Base-by-base conservation (phyloP, 495 filamentous ascomycete species). In the Podospora pseudocomata region DNA sequence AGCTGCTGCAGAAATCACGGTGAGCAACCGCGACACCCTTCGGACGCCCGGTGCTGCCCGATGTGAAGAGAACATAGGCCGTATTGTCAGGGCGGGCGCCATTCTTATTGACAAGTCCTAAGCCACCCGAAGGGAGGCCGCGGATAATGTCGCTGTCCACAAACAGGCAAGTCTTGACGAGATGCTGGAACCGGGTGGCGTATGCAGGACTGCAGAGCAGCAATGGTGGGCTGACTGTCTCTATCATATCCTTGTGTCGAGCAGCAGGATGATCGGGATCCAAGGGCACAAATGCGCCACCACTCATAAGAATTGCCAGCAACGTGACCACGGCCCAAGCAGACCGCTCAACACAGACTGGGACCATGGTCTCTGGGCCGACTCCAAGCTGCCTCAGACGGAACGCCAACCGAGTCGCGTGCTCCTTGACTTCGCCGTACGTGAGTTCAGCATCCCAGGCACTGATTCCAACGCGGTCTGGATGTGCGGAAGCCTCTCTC, bases 371-470 rank as follows among this genome's bases (percentile, higher is more conserved):
- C 30, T 86, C 85, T 3, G 77, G 80, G 2, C 79, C 76, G 27
- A 89, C 79, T 6, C 73, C 68, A 4, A 75, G 75, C 0, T 55
- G 66, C 30, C 73, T 71, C n/a, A 86, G 72, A 56, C 80, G 74
- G 44, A 63, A 75, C 2, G 85, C 84, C 28, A 72, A 26, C 84
- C 62, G 60, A 63, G 74, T 70, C n/a, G 74, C 26, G 67, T 69
- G 53, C 44, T 61, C 13, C 66, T 63, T 56, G 82, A 90, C 72
- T 59, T 90, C 81, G 16, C 67, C 70, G 70, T 84, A 90, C 0
- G 85, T 86, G 65, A 90, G 74, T 55, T 70, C 79, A 20, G 84
- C 86, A 77, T 90, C 88, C 87, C 88, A 89, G 15, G 57, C 79
- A 58, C 76, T 82, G n/a, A 87, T 71, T 7, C 49, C 73, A 0